These are phyloP conservation scores for Phaeosphaeriaceae sp. DNA, from an alignment of 2,329 filamentous ascomycete species.

Conservation along the genomic window DNA sequence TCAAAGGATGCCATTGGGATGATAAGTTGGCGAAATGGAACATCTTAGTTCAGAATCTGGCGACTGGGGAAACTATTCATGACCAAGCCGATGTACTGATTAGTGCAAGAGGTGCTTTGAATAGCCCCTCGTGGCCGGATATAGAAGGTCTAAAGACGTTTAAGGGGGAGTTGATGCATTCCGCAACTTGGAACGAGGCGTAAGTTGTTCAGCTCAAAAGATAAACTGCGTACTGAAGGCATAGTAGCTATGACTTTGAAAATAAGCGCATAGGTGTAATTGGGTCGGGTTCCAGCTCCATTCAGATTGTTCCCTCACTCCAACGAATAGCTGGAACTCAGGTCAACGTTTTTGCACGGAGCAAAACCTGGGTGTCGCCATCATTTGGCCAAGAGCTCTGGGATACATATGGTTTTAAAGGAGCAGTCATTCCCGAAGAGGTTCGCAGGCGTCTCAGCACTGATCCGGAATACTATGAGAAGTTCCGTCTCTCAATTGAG, in stretches of 20 bases:
- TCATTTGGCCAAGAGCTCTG: conserved; percentile 38
- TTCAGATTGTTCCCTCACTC: conserved; percentile 50
- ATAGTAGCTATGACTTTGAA: conserved; percentile 36
- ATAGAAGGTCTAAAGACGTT: conserved; percentile 42
- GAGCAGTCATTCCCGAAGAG: conserved; percentile 33
- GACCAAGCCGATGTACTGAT: conserved; percentile 41
- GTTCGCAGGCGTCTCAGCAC: conserved; percentile 31
- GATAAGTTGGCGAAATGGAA: conserved; percentile 45
- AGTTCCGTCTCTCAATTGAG: conserved; percentile 40
- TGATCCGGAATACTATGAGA: conserved; percentile 40
- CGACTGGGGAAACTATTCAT: conserved; percentile 30
- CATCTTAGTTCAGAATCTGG: conserved; percentile 42
- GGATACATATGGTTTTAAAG: conserved; percentile 44
- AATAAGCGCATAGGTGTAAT: conserved; percentile 46
- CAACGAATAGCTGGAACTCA: conserved; percentile 43
- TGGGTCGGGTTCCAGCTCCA: conserved; percentile 47
- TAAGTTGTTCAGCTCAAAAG: conserved; percentile 9
- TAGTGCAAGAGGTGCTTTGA: conserved; percentile 42
- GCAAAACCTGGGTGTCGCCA: conserved; percentile 46
- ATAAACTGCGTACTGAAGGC: conserved; percentile 1
- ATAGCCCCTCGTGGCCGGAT: conserved; percentile 41
- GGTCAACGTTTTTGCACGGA: conserved; percentile 41
- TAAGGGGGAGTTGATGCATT: conserved; percentile 46
- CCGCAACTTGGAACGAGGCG: conserved; percentile 43
- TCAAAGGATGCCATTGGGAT: conserved; percentile 44